Conservation (phyloP, 2,329 filamentous ascomycete species). For the Daldinia sp. region DNA sequence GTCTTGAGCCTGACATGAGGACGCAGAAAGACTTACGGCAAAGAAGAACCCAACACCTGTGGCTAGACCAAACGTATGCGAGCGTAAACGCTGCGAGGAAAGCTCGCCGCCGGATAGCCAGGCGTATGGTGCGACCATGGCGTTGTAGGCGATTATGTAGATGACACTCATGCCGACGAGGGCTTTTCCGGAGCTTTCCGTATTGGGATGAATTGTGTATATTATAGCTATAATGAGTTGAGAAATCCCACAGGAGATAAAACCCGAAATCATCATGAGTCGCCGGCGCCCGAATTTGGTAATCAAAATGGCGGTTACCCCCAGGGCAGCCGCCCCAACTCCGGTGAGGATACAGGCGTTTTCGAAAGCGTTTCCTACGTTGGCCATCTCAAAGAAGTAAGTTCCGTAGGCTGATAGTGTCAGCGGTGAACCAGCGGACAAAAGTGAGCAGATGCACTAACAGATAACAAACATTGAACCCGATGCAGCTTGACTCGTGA, state of each 20-base stretch:
- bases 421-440: neutral
- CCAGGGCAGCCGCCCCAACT: conserved; percentile 62
- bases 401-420: conserved; percentile 57
- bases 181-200: conserved; percentile 51
- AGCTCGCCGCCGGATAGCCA: conserved; percentile 66
- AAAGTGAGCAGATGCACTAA: conserved; percentile 26
- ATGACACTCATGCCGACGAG: conserved; percentile 62
- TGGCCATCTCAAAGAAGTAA: conserved; percentile 68
- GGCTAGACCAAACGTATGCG: conserved; percentile 64
- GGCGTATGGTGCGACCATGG: conserved; percentile 63
- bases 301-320: conserved; percentile 62
- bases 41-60: conserved; percentile 62
- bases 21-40: conserved; percentile 46
- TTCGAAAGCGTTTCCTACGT: conserved; percentile 62
- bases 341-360: conserved; percentile 64
- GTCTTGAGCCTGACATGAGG: neutral
- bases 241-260: conserved; percentile 60
- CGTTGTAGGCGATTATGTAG: conserved; percentile 64
- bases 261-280: conserved; percentile 60
- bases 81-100: conserved; percentile 63
- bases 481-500: conserved; percentile 61
- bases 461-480: conserved; percentile 66
- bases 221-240: conserved; percentile 63
- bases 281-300: conserved; percentile 62
- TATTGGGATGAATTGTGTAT: conserved; percentile 55